A percentile compares a stretch with the other conserved stretches of the same genome.
These are phyloP conservation scores for Jackrogersella multiformis DNA, from an alignment of 495 filamentous ascomycete species.

Conservation along the genomic window DNA sequence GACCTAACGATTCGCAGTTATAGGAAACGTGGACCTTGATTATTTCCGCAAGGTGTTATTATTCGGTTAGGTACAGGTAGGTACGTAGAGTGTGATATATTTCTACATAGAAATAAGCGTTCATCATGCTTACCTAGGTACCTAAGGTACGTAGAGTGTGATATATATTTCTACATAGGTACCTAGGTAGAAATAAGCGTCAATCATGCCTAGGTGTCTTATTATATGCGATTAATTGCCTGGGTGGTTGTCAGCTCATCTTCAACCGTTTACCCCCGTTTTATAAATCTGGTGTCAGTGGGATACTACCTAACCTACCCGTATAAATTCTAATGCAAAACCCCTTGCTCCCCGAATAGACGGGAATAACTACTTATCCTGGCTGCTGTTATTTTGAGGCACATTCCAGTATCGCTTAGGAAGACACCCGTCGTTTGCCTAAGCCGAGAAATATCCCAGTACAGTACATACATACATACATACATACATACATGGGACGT, in stretches of 20 bases:
- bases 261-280: neutral
- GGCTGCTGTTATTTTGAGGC: constrained; percentile 19
- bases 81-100: constrained; percentile 11
- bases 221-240: constrained; percentile 3
- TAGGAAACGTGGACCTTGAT: constrained; percentile 17
- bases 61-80: neutral
- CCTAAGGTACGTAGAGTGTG: constrained; percentile 6
- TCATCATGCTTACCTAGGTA: constrained; percentile 1
- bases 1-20: constrained; percentile 21
- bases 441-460: constrained; percentile 30
- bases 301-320: constrained; percentile 27
- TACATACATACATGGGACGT: constrained; percentile 8
- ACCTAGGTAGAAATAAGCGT: constrained; percentile 9
- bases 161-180: constrained; percentile 2
- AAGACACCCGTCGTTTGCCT: constrained; percentile 35
- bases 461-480: neutral
- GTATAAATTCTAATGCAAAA: constrained; percentile 16
- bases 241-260: neutral
- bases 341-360: constrained; percentile 18
- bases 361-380: constrained; percentile 30
- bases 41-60: constrained; percentile 6
- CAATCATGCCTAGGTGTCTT: constrained; percentile 8
- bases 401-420: neutral
- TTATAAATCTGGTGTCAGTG: neutral
- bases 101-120: constrained; percentile 3